Base-by-base conservation (phyloP, 176 grass and related monocot species). In the Musa schizocarpa region DNA sequence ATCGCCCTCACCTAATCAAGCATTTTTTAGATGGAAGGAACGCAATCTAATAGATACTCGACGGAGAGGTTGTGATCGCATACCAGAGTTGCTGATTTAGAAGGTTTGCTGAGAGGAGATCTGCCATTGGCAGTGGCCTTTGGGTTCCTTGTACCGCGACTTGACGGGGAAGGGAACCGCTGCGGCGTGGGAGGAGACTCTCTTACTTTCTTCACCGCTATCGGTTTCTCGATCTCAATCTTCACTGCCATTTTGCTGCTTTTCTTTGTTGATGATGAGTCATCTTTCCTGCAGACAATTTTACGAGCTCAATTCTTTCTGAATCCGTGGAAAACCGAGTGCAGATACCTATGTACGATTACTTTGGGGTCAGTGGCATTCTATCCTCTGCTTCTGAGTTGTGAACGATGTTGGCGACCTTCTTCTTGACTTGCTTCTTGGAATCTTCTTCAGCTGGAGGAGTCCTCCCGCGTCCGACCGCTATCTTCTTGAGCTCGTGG, bases 401-500 rank as follows among this genome's bases (percentile, higher is more conserved):
- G 34, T 43, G 68, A 21, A 68, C 25, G 13, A 29, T 68, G 7
- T 67, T 25, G 26, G 64, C 64, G 26, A 3, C 54, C 68, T 52
- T 59, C 34, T 43, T 43, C 71, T 12, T 50, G 73, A 75, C 76
- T 75, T 85, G 69, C 79, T 65, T 53, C 29, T 62, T 9, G 11
- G 87, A 82, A 65, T 82, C 80, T 81, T 65, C 75, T 49, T 43
- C 34, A 5, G 71, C 71, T 23, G 79, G 68, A 43, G 34, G 34
- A 50, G 53, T 67, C 55, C 64, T 53, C 65, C 29, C 80, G 72
- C 72, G 19, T 23, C 78, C 85, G 1, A 80, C 90, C 16, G 87
- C 86, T 86, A 99, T 79, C 82, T 83, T 88, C 80, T 94, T 99
- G 71, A 99, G 85, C 68, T 99, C 95, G 73, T 86, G 90, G 78